phyloP scores from a whole-genome alignment of 257 asterid species.

The Plectranthus barbatus region DNA sequence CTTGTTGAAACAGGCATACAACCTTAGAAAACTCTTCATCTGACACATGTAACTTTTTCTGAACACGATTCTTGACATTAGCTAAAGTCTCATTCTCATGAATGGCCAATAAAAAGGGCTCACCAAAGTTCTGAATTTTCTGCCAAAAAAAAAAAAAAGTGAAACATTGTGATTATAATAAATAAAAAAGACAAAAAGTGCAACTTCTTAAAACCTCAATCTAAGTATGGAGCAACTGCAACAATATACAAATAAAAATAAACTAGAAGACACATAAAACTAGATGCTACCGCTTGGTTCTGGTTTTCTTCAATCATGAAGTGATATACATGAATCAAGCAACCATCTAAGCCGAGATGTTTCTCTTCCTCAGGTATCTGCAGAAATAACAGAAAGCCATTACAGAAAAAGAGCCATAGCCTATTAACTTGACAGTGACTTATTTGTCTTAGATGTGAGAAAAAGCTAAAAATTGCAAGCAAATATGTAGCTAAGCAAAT shows the following conservation, averaged over 20 bases:
- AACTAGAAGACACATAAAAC: not conserved
- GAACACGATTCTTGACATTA: slow-evolving; percentile 35
- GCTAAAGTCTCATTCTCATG: slow-evolving; percentile 42
- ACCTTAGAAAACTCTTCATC: slow-evolving; percentile 52
- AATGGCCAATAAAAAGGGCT: slow-evolving; percentile 49
- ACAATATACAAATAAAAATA: not conserved
- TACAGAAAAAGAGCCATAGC: not conserved
- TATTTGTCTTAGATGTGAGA: not conserved
- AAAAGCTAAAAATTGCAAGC: not conserved
- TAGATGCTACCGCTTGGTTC: slow-evolving; percentile 38
- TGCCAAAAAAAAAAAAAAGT: slow-evolving; percentile 21
- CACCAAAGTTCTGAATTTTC: slow-evolving; percentile 52
- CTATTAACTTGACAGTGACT: not conserved
- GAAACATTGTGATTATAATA: not conserved
- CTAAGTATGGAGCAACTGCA: not conserved
- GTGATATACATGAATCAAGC: slow-evolving; percentile 57
- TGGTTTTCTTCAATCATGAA: slow-evolving; percentile 37
- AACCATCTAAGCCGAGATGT: slow-evolving; percentile 24
- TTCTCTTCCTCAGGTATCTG: slow-evolving; percentile 50
- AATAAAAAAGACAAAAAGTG: not conserved
- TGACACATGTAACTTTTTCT: slow-evolving; percentile 44
- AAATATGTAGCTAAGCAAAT: not conserved
- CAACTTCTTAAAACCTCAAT: not conserved
- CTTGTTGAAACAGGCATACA: not conserved
- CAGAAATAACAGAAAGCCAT: slow-evolving; percentile 8